A percentile compares a stretch with the other conserved stretches of the same genome.
Conservation (phyloP, 306 rosid species). For the Biancaea sappan region DNA sequence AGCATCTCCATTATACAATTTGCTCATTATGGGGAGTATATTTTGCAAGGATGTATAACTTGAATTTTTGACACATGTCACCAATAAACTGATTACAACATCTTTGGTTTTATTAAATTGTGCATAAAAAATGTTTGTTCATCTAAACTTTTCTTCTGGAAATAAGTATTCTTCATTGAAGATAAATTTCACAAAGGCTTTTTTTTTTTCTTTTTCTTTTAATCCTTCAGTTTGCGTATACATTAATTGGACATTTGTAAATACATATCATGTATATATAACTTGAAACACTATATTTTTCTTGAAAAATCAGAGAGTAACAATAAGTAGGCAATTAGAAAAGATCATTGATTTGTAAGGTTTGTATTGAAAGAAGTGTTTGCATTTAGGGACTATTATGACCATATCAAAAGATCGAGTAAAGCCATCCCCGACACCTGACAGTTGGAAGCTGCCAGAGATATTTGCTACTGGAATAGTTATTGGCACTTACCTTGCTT, state of each 20-base stretch:
- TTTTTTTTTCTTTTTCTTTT: background rate
- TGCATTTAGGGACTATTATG: constrained; percentile 74
- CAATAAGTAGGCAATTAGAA: background rate
- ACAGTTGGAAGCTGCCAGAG: constrained; percentile 91
- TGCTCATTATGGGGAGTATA: background rate
- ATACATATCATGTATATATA: background rate
- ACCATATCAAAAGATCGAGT: constrained; percentile 84
- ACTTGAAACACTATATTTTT: background rate
- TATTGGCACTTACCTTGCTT: constrained; percentile 84
- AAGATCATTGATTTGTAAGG: background rate
- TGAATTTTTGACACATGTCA: background rate
- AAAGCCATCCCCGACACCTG: constrained; percentile 84
- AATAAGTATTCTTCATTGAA: background rate
- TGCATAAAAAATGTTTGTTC: background rate
- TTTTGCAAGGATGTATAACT: background rate
- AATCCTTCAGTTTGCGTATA: background rate
- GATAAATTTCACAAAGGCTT: background rate
- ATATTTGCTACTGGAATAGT: constrained; percentile 83
- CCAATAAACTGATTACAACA: background rate
- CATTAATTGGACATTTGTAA: background rate
- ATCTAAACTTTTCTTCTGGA: background rate
- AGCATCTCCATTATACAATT: background rate
- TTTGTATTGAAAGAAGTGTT: constrained; percentile 14
- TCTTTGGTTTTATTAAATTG: background rate
- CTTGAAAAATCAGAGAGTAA: background rate